phyloP scores from a whole-genome alignment of 202 grass and related monocot species.

The Digitaria exilis region DNA sequence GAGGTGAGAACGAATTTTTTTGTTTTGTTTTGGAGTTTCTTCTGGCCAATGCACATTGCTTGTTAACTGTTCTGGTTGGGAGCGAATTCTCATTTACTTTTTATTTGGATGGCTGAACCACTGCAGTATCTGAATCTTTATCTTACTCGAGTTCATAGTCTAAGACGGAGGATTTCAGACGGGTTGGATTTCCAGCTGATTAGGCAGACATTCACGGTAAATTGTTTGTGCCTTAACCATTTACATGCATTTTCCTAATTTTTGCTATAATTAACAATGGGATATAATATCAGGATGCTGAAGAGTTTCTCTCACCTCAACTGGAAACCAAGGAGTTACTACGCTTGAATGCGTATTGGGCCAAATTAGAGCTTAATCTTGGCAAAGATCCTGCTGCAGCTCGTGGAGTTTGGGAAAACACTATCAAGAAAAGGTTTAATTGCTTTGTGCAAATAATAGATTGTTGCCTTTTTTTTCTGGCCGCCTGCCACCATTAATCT shows the following conservation, averaged over 20 bases:
- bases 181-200: constrained; percentile 76
- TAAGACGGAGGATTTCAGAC: constrained; percentile 74
- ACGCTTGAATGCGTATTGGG: constrained; percentile 75
- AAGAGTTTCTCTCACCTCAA: constrained; percentile 68
- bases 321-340: constrained; percentile 68
- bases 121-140: constrained; percentile 87
- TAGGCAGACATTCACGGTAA: constrained; percentile 80
- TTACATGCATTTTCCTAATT: constrained; percentile 8
- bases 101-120: constrained; percentile 38
- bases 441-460: constrained; percentile 31
- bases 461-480: not conserved
- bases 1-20: constrained; percentile 57
- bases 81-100: constrained; percentile 30
- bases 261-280: constrained; percentile 30
- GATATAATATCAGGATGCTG: constrained; percentile 66
- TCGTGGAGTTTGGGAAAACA: constrained; percentile 87
- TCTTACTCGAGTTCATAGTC: constrained; percentile 91
- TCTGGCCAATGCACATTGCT: not conserved
- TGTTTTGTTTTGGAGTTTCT: constrained; percentile 25
- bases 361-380: constrained; percentile 76
- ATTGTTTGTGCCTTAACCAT: constrained; percentile 16
- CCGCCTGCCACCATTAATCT: constrained; percentile 19
- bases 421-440: constrained; percentile 81
- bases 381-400: constrained; percentile 72
- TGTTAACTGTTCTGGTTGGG: constrained; percentile 29